Base-by-base conservation (phyloP, 495 filamentous ascomycete species). In the Aspergillus kassunensis region DNA sequence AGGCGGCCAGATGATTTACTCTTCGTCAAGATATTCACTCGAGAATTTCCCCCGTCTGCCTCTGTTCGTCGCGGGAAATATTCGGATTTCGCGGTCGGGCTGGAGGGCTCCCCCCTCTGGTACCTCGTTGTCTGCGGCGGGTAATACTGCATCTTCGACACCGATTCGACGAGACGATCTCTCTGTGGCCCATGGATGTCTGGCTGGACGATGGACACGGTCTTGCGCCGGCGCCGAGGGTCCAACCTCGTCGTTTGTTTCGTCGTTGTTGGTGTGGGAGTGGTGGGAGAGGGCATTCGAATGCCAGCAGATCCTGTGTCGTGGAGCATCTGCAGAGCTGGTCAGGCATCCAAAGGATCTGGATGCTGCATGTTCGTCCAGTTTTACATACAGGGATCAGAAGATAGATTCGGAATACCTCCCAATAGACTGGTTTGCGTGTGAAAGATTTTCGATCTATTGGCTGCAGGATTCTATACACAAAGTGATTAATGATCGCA, bases 301-400 rank as follows among this genome's bases (percentile, higher is more conserved):
- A 43, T 51, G 51, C 51, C 49, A 41, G 33, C 55, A 51, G 46
- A 53, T 51, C 30, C 42, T 54, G 46, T 37, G 51, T 59, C 54
- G 29, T 44, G 54, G 51, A 53, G 53, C 58, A 57, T 57, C 50
- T 55, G 58, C 58, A 61, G 47, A 48, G 35, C 43, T 56, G 59
- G 55, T 62, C 59, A 62, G 59, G 59, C 55, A 58, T 56, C 55
- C 55, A 62, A 37, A 48, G 35, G 43, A n/a, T n/a, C n/a, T n/a
- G n/a, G n/a, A 48, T 59, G 39, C 53, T 49, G 53, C 53, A 56
- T 51, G 35, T 33, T n/a, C n/a, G n/a, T n/a, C n/a, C n/a, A n/a
- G n/a, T n/a, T n/a, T n/a, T n/a, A n/a, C n/a, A n/a, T n/a, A n/a
- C n/a, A n/a, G n/a, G n/a, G n/a, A n/a, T n/a, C 10, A 39, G 30